Base-by-base conservation (phyloP, 768 basidiomycete genomes). In the Auricularia sp. region DNA sequence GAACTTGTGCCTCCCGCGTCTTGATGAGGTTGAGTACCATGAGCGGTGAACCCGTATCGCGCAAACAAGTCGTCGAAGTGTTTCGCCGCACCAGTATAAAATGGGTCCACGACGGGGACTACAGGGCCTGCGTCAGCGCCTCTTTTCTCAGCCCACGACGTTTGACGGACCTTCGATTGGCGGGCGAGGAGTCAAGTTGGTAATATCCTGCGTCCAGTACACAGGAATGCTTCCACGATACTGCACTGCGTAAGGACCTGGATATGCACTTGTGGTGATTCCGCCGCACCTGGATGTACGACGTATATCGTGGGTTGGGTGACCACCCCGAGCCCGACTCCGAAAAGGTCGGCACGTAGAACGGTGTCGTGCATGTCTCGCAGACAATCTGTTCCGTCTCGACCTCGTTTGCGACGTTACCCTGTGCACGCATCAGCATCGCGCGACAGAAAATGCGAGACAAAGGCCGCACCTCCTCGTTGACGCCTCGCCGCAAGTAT, bases 341-440 rank as follows among this genome's bases (percentile, higher is more conserved):
- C 8, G 39, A 42, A 14, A 42, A 42, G 39, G 79, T 76, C 8
- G 90, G 91, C 68, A 81, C 88, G 72, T 93, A 92, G 72, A 97
- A 95, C 0, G 93, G 85, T 0, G 93, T 95, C 0, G 91, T 95
- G 4, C 91, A 72, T 0, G 91, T 89, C 71, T 96, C 94, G 7
- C 88, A 90, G 0, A 96, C 92, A 61, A 99, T 96, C 71, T 99
- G 97, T 73, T 99, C 97, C 0, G 94, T 97, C 76, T 99, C 97
- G 1, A 99, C 97, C 74, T 98, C 97, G 71, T 99, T 99, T 2
- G 96, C 96, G 10, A 98, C 96, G 72, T 95, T 93, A 3, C 97
- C 97, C 93, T 97, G 66, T 11, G 21, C n/a, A 11, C 5, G 61
- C 18, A 21, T 16, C 51, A n/a, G 44, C 36, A 42, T 29, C 33